A percentile compares a stretch with the other conserved stretches of the same genome.
Evolutionary conservation across 345 rosid species (phyloP).

Genomic region (Rhizophora mangle): DNA sequence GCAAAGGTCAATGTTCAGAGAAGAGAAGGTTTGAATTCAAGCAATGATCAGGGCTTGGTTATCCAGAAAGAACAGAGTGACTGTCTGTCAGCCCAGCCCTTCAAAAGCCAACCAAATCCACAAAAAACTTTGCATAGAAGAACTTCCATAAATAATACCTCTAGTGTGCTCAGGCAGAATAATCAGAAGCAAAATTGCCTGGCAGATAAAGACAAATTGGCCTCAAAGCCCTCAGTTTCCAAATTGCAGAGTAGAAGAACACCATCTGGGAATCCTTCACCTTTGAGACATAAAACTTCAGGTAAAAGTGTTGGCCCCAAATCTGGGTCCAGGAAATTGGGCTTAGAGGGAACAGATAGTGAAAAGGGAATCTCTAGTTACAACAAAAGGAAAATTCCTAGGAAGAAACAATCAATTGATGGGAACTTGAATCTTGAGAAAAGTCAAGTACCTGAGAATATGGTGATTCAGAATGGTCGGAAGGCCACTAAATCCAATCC

Average conservation of each 20-base stretch:
- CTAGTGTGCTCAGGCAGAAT: slow-evolving; percentile 78
- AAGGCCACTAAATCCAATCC: slow-evolving; percentile 34
- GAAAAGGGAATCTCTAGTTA: slow-evolving; percentile 40
- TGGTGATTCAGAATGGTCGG: slow-evolving; percentile 34
- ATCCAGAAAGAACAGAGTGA: slow-evolving; percentile 53
- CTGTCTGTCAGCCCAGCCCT: slow-evolving; percentile 45
- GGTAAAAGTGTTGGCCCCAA: slow-evolving; percentile 39
- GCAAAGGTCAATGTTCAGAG: slow-evolving; percentile 76
- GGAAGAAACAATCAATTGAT: slow-evolving; percentile 70
- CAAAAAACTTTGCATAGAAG: slow-evolving; percentile 54
- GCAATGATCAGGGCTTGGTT: slow-evolving; percentile 30
- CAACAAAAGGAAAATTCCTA: slow-evolving; percentile 34
- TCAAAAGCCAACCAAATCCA: slow-evolving; percentile 50
- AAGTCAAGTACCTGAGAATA: slow-evolving; percentile 32
- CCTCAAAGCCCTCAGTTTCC: slow-evolving; percentile 40
- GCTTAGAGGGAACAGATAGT: slow-evolving; percentile 31
- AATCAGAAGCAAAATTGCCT: slow-evolving; percentile 78
- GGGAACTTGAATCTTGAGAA: slow-evolving; percentile 41
- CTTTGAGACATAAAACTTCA: slow-evolving; percentile 36
- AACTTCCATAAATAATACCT: slow-evolving; percentile 32
- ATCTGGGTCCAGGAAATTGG: slow-evolving; percentile 56
- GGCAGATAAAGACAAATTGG: slow-evolving; percentile 41
- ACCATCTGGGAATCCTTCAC: slow-evolving; percentile 35
- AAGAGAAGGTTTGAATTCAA: slow-evolving; percentile 54
- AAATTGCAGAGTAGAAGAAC: slow-evolving; percentile 40